A percentile compares a stretch with the other conserved stretches of the same genome.
These are phyloP conservation scores for Primulina tabacum DNA, from an alignment of 257 asterid species.

Conservation along the genomic window DNA sequence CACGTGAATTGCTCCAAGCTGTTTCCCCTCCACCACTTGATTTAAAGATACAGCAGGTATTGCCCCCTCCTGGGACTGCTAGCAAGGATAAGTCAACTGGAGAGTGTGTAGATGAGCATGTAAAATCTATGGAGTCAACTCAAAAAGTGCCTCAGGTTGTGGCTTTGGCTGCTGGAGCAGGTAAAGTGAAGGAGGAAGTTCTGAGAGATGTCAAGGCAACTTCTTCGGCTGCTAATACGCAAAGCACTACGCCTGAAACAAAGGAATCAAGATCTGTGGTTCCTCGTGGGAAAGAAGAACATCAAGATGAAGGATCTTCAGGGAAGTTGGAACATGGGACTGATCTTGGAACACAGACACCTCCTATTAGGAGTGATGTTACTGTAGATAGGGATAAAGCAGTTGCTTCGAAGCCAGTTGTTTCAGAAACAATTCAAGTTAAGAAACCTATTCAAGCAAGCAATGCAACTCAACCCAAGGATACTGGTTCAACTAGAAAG, in stretches of 20 bases:
- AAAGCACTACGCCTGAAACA: slow-evolving; percentile 33
- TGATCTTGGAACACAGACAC: slow-evolving; percentile 46
- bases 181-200: slow-evolving; percentile 49
- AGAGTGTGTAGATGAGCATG: slow-evolving; percentile 51
- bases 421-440: slow-evolving; percentile 54
- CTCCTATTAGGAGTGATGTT: slow-evolving; percentile 52
- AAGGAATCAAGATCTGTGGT: slow-evolving; percentile 56
- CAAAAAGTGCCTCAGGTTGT: slow-evolving; percentile 56
- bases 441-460: slow-evolving; percentile 65
- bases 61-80: slow-evolving; percentile 41
- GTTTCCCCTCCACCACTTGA: slow-evolving; percentile 86
- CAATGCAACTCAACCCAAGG: slow-evolving; percentile 62
- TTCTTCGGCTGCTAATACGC: slow-evolving; percentile 39
- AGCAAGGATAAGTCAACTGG: slow-evolving; percentile 55
- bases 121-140: slow-evolving; percentile 41
- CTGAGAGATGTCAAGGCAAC: slow-evolving; percentile 47
- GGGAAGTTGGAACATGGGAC: slow-evolving; percentile 61
- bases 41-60: slow-evolving; percentile 49
- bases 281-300: slow-evolving; percentile 69
- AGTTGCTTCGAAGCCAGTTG: slow-evolving; percentile 45
- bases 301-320: slow-evolving; percentile 43
- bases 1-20: slow-evolving; percentile 89
- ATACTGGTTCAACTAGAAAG: slow-evolving; percentile 66
- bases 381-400: slow-evolving; percentile 78
- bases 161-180: slow-evolving; percentile 40